A percentile compares a stretch with the other conserved stretches of the same genome.
Evolutionary conservation across 441 rosid genomes (phyloP).

Genomic region (Geranium incanum): DNA sequence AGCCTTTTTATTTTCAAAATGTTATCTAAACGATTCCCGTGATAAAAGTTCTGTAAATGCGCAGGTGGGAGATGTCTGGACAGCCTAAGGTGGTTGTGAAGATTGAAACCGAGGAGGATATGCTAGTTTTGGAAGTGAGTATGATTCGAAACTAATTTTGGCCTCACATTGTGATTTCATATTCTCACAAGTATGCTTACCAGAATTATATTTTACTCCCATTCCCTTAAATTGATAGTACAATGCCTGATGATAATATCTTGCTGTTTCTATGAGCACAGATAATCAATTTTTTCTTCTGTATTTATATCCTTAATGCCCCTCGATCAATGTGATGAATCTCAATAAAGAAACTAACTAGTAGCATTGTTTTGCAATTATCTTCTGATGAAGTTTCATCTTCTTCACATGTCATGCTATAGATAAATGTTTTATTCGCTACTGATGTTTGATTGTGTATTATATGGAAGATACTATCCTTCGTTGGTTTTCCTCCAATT

Average conservation of each 20-base stretch:
- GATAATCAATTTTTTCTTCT: background rate
- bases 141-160: slow-evolving; percentile 14
- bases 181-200: background rate
- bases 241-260: background rate
- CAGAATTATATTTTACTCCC: background rate
- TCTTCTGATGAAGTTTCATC: too few relatives aligned
- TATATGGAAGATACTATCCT: background rate
- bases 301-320: background rate
- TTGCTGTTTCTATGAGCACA: background rate
- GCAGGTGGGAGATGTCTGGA: slow-evolving; percentile 91
- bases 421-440: background rate
- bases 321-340: background rate
- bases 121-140: slow-evolving; percentile 84
- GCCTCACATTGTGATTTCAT: slow-evolving; percentile 2
- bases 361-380: background rate
- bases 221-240: background rate
- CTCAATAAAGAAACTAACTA: background rate
- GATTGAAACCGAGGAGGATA: slow-evolving; percentile 80
- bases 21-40: background rate
- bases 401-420: background rate
- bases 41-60: slow-evolving; percentile 11
- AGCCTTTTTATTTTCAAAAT: background rate
- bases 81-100: slow-evolving; percentile 96
- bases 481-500: background rate
- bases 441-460: background rate